phyloP scores from a whole-genome alignment of 768 basidiomycete species.

The Kwoniella sp. region DNA sequence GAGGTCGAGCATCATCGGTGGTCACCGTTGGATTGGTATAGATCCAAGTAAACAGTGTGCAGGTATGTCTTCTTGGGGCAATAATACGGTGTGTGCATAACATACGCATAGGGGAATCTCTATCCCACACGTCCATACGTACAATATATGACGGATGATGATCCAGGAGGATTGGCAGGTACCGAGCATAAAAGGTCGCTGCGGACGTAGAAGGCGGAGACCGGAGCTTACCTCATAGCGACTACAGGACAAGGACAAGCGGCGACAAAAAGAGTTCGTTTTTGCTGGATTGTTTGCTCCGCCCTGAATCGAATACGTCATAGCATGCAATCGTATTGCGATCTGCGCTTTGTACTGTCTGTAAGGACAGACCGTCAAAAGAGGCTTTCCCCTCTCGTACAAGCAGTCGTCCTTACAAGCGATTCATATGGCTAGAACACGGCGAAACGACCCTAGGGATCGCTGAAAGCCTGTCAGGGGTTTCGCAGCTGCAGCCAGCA shows the following conservation, averaged over 20 bases:
- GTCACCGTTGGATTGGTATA: too few species aligned
- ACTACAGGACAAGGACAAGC: too few species aligned
- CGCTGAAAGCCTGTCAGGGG: too few species aligned
- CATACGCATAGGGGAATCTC: not conserved
- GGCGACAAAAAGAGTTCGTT: not conserved
- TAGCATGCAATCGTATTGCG: slow-evolving; percentile 3
- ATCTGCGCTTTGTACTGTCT: not conserved
- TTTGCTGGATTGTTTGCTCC: not conserved
- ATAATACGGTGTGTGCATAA: too few species aligned
- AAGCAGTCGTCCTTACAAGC: not conserved
- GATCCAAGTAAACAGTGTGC: too few species aligned
- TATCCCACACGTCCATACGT: too few species aligned
- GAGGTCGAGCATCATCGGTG: too few species aligned
- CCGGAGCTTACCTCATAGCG: too few species aligned
- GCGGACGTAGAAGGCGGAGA: not conserved
- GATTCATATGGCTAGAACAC: not conserved
- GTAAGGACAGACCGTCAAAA: too few species aligned
- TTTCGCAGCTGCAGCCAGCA: not conserved
- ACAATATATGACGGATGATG: not conserved
- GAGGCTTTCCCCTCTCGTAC: not conserved
- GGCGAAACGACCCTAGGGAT: not conserved
- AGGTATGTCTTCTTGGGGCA: not conserved
- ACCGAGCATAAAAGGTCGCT: not conserved
- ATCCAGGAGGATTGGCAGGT: not conserved
- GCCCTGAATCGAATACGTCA: slow-evolving; percentile 22